Evolutionary conservation across 257 asterid genomes (phyloP).

Genomic region (Solanum gandarillasii): DNA sequence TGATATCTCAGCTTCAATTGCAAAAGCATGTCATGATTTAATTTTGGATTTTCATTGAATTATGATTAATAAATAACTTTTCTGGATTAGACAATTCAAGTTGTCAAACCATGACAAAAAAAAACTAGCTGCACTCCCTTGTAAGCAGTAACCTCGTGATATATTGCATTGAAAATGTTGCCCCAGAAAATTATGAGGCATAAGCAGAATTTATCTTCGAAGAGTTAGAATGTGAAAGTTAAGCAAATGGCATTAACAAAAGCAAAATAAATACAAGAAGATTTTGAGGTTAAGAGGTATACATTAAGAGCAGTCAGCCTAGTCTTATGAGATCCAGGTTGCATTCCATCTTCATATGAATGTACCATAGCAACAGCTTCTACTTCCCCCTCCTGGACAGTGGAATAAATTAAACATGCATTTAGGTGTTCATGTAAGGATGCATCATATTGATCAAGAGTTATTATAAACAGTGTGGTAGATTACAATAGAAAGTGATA

Average conservation of each 20-base stretch:
- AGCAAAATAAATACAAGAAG: neutral
- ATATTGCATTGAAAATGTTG: neutral
- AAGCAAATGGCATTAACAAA: neutral
- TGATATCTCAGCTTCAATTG: neutral
- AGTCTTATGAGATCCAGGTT: slow-evolving; percentile 83
- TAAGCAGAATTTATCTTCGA: neutral
- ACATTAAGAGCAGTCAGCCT: slow-evolving; percentile 88
- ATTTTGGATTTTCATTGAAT: neutral
- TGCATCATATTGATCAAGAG: neutral
- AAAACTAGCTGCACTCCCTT: neutral
- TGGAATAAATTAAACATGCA: neutral
- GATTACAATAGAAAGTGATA: neutral
- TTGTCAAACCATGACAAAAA: neutral
- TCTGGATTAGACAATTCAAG: neutral
- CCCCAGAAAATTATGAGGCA: neutral
- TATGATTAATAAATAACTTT: neutral
- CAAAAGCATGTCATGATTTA: neutral
- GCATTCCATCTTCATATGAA: slow-evolving; percentile 81
- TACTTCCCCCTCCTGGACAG: slow-evolving; percentile 80
- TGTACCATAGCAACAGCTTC: slow-evolving; percentile 80
- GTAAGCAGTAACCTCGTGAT: neutral
- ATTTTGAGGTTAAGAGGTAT: slow-evolving; percentile 16
- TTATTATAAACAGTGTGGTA: neutral
- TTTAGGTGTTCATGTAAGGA: neutral
- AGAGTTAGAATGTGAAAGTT: neutral